phyloP scores from a whole-genome alignment of 2,329 filamentous ascomycete species.

The Penicillium nordicum region DNA sequence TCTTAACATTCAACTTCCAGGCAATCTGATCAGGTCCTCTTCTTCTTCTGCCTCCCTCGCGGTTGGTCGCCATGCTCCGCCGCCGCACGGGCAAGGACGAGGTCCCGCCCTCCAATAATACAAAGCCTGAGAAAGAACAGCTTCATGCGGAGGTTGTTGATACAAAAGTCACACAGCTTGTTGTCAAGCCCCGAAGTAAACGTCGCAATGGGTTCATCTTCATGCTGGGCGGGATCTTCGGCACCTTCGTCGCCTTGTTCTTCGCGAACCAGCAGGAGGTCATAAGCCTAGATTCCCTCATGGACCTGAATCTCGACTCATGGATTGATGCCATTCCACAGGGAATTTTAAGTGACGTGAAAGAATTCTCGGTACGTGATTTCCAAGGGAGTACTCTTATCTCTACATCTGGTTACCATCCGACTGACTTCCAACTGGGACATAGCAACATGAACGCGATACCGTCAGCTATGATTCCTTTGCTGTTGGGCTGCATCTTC shows the following conservation, averaged over 20 bases:
- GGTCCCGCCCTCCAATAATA: constrained; percentile 18
- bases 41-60: constrained; percentile 6
- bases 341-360: constrained; percentile 78
- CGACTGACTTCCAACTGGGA: constrained; percentile 9
- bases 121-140: constrained; percentile 18
- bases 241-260: constrained; percentile 81
- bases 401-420: not conserved
- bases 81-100: constrained; percentile 42
- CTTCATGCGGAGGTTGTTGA: constrained; percentile 20
- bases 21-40: constrained; percentile 6
- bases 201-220: constrained; percentile 80
- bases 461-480: constrained; percentile 92
- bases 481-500: constrained; percentile 79
- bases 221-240: constrained; percentile 81
- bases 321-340: constrained; percentile 85
- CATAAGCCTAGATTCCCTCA: constrained; percentile 73
- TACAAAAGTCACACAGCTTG: constrained; percentile 28
- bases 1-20: not conserved
- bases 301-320: constrained; percentile 74
- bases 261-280: constrained; percentile 87
- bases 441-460: constrained; percentile 75
- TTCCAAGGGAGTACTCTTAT: constrained; percentile 1
- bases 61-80: constrained; percentile 36
- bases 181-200: constrained; percentile 54
- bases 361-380: constrained; percentile 69